Evolutionary conservation across 495 filamentous ascomycete species (phyloP).

Genomic region (Penicillium riverlandense): DNA sequence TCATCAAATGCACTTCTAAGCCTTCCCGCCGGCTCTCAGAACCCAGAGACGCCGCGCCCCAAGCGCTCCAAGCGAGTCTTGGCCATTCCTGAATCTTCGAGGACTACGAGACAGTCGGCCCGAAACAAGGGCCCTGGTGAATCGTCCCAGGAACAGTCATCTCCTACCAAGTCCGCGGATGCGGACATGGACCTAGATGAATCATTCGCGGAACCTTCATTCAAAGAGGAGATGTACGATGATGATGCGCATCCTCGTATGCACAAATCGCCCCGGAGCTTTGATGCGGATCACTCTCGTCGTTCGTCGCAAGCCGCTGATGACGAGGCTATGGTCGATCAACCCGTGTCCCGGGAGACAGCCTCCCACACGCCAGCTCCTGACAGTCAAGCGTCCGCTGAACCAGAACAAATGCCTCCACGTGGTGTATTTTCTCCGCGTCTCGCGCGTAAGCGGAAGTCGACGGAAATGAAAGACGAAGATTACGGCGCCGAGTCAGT

Average conservation of each 20-base stretch:
- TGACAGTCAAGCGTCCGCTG: no score
- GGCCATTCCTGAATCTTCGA: slow-evolving; percentile 30
- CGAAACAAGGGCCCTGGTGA: slow-evolving; percentile 21
- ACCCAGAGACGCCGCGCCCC: slow-evolving; percentile 13
- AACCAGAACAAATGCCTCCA: not conserved
- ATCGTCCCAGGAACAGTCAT: slow-evolving; percentile 11
- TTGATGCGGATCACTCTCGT: no score
- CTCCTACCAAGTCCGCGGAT: slow-evolving; percentile 10
- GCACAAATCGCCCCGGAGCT: no score
- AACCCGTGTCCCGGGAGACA: no score
- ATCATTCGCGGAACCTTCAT: not conserved
- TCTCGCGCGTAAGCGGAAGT: slow-evolving; percentile 24
- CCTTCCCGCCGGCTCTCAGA: slow-evolving; percentile 8
- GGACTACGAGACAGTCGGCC: slow-evolving; percentile 31
- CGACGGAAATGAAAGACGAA: slow-evolving; percentile 19
- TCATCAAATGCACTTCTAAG: slow-evolving; percentile 3
- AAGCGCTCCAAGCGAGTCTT: slow-evolving; percentile 13
- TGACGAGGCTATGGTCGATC: not conserved
- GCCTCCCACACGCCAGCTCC: no score
- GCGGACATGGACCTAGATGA: slow-evolving; percentile 7
- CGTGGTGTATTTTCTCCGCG: slow-evolving; percentile 7
- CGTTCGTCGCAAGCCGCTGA: not conserved
- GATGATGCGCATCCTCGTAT: not conserved
- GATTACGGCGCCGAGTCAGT: slow-evolving; percentile 3
- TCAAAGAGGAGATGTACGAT: slow-evolving; percentile 4